Evolutionary conservation across 768 basidiomycete genomes (phyloP).

Genomic region (Tephrocybe sp.): DNA sequence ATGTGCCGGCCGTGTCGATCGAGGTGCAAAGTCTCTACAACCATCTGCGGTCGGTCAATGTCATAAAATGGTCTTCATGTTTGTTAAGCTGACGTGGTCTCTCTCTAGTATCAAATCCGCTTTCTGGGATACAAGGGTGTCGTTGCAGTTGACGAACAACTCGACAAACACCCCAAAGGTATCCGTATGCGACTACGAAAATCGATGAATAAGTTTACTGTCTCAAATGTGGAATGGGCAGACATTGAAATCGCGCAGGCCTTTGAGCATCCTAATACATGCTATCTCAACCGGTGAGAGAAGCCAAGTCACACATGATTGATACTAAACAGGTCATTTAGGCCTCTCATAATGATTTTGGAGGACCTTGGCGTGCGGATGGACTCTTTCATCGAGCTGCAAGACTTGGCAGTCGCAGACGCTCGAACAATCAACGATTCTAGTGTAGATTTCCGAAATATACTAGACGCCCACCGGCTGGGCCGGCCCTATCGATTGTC

Average conservation of each 20-base stretch:
- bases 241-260: slow-evolving; percentile 73
- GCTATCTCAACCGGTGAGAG: slow-evolving; percentile 70
- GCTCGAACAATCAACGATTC: slow-evolving; percentile 62
- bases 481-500: slow-evolving; percentile 48
- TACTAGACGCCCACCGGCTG: slow-evolving; percentile 49
- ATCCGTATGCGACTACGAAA: slow-evolving; percentile 66
- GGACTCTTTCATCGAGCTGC: slow-evolving; percentile 59
- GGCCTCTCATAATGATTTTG: slow-evolving; percentile 73
- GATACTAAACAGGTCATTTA: slow-evolving; percentile 22
- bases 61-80: background rate
- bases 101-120: slow-evolving; percentile 69
- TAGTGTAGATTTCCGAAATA: slow-evolving; percentile 39
- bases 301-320: background rate
- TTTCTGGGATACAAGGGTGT: slow-evolving; percentile 85
- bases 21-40: slow-evolving; percentile 31
- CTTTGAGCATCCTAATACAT: slow-evolving; percentile 55
- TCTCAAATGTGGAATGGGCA: slow-evolving; percentile 42
- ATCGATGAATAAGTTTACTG: slow-evolving; percentile 77
- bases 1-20: slow-evolving; percentile 40
- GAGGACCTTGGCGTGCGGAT: slow-evolving; percentile 69
- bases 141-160: slow-evolving; percentile 59
- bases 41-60: slow-evolving; percentile 60
- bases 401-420: slow-evolving; percentile 53
- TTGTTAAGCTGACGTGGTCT: slow-evolving; percentile 4
- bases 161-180: slow-evolving; percentile 42